These are phyloP conservation scores for Trypanosoma boissoni DNA, from an alignment of 208 protist species.

Conservation along the genomic window DNA sequence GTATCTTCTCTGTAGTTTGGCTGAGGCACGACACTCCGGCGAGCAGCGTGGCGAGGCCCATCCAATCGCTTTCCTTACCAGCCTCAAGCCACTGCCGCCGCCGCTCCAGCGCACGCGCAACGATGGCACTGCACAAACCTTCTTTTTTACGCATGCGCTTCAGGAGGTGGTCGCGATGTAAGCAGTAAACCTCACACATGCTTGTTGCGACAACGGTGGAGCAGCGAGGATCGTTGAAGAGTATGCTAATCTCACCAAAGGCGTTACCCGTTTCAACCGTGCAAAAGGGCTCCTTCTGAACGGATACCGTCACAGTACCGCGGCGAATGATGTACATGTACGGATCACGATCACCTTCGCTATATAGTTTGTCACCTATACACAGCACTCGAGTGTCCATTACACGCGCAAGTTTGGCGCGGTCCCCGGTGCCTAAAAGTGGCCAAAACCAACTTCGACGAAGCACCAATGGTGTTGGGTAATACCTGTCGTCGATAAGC, in stretches of 20 bases:
- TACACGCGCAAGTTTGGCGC: conserved; percentile 64
- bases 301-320: conserved; percentile 53
- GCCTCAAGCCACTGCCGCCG: conserved; percentile 68
- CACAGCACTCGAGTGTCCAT: conserved; percentile 72
- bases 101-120: conserved; percentile 44
- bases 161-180: conserved; percentile 39
- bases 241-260: conserved; percentile 77
- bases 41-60: conserved; percentile 64
- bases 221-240: conserved; percentile 80
- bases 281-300: conserved; percentile 63
- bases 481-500: conserved; percentile 63
- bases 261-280: conserved; percentile 60
- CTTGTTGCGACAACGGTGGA: conserved; percentile 59
- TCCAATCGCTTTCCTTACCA: conserved; percentile 57
- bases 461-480: conserved; percentile 64
- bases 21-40: conserved; percentile 78
- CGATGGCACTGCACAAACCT: conserved; percentile 37
- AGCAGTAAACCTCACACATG: conserved; percentile 80
- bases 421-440: conserved; percentile 63
- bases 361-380: conserved; percentile 70
- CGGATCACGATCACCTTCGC: conserved; percentile 56
- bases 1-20: conserved; percentile 73
- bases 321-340: conserved; percentile 85
- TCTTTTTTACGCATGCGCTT: conserved; percentile 65
- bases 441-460: conserved; percentile 88